phyloP scores from a whole-genome alignment of 805 yeast species.

The Candida insectorum region DNA sequence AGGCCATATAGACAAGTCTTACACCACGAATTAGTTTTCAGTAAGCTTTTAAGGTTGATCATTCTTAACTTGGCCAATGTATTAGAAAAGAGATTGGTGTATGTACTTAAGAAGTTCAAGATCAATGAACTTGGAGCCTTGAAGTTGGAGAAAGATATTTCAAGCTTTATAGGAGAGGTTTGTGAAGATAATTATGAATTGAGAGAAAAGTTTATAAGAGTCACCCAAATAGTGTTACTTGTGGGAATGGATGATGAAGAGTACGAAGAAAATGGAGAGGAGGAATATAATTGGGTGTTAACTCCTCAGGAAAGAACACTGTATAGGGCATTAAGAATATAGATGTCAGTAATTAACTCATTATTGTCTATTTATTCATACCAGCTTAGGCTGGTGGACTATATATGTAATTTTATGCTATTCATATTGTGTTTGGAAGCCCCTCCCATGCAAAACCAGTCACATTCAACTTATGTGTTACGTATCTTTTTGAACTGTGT shows the following conservation, averaged over 20 bases:
- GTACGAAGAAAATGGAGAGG: conserved; percentile 29
- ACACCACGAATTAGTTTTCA: conserved; percentile 48
- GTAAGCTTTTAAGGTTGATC: conserved; percentile 44
- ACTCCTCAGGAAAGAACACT: conserved; percentile 71
- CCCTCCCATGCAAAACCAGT: too few relatives aligned
- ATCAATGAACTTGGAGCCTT: conserved; percentile 83
- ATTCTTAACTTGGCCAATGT: conserved; percentile 53
- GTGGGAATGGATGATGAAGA: conserved; percentile 75
- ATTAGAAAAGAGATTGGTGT: conserved; percentile 67
- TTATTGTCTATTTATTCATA: too few relatives aligned
- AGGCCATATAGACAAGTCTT: conserved; percentile 62
- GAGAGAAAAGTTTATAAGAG: conserved; percentile 73
- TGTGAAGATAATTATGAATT: conserved; percentile 70
- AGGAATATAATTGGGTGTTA: conserved; percentile 63
- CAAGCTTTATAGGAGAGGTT: conserved; percentile 67
- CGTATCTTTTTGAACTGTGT: conserved; percentile 6
- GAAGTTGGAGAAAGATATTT: conserved; percentile 77
- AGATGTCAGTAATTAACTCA: too few relatives aligned
- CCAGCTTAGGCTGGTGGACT: too few relatives aligned
- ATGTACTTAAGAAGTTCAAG: conserved; percentile 50
- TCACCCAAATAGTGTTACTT: conserved; percentile 80
- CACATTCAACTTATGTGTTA: too few relatives aligned
- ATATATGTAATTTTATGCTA: too few relatives aligned
- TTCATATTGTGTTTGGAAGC: too few relatives aligned
- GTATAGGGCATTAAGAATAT: conserved; percentile 57